Base-by-base conservation (phyloP, 352 stramenopile genomes). In the Pythium monospermum region DNA sequence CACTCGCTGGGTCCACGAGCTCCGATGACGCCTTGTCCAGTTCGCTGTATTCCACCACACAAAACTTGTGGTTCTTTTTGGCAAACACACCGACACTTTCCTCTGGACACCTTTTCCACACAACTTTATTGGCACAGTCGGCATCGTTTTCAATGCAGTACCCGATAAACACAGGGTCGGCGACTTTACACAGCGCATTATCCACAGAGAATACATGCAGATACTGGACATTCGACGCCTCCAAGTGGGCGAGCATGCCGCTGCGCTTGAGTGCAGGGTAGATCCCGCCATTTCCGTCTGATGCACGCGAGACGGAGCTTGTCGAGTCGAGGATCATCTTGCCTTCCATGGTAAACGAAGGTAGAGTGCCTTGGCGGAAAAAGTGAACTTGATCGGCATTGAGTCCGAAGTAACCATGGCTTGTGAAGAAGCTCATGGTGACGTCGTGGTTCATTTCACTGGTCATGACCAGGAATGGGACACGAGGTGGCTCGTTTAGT, bases 31-130 rank as follows among this genome's bases (percentile, higher is more conserved):
- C 71, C 23, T 64, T 71, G 53, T 91, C 81, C 64, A 99, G 89
- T 57, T 99, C 97, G 10, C 79, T 98, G 72, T 99, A 99, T 71
- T 99, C 97, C 2, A 99, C 83, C 30, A 99, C 83, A 54, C 87
- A 94, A 41, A 88, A 93, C 21, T 84, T 73, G 38, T 81, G 83
- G 45, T 83, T 78, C 40, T 73, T 75, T 54, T 84, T 83, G 12
- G 78, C 89, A n/a, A 97, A 77, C 8, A 98, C 81, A 18, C 91
- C 92, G 5, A 97, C 96, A 50, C 95, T 97, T 59, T 99, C 96
- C 21, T 94, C 74, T 1, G 95, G 73, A 28, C 72, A 68, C 6
- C 67, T 67, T 68, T 99, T 99, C 90, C 89, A 98, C 25, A 98
- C 80, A 11, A 98, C 91, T 66, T 99, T 98, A 72, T 98, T 99